These are phyloP conservation scores for Trichoderma lentiforme DNA, from an alignment of 2,329 filamentous ascomycete species.

Conservation along the genomic window DNA sequence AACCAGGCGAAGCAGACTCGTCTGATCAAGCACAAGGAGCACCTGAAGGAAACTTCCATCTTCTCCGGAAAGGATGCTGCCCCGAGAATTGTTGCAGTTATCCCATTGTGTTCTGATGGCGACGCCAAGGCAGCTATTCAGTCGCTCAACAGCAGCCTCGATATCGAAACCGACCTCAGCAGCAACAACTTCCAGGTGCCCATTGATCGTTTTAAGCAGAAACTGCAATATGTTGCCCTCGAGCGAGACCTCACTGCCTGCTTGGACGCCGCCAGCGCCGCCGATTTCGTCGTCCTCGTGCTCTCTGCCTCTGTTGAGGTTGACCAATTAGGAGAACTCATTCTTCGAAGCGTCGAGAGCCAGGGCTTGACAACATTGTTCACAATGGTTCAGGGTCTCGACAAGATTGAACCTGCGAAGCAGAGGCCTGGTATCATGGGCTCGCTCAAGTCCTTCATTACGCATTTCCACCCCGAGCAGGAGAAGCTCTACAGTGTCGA, in stretches of 20 bases:
- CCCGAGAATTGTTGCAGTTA: constrained; percentile 80
- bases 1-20: constrained; percentile 94
- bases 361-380: constrained; percentile 94
- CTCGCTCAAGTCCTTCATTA: constrained; percentile 88
- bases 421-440: constrained; percentile 70
- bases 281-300: constrained; percentile 87
- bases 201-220: constrained; percentile 93
- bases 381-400: constrained; percentile 76
- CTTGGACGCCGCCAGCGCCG: constrained; percentile 80
- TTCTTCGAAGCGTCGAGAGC: constrained; percentile 82
- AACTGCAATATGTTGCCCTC: constrained; percentile 77
- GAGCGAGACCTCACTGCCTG: constrained; percentile 71
- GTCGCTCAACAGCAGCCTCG: constrained; percentile 73
- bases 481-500: constrained; percentile 90
- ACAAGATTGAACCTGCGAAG: constrained; percentile 75
- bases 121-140: constrained; percentile 65
- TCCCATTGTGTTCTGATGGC: constrained; percentile 75
- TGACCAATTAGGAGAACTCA: constrained; percentile 77
- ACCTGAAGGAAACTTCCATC: constrained; percentile 72
- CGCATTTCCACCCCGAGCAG: constrained; percentile 87
- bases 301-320: constrained; percentile 81
- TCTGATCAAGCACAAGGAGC: constrained; percentile 76
- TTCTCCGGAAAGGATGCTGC: constrained; percentile 86
- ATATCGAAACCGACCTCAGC: constrained; percentile 65
- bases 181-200: constrained; percentile 61